Base-by-base conservation (phyloP, 495 filamentous ascomycete species). In the Podospora pseudoanserina region DNA sequence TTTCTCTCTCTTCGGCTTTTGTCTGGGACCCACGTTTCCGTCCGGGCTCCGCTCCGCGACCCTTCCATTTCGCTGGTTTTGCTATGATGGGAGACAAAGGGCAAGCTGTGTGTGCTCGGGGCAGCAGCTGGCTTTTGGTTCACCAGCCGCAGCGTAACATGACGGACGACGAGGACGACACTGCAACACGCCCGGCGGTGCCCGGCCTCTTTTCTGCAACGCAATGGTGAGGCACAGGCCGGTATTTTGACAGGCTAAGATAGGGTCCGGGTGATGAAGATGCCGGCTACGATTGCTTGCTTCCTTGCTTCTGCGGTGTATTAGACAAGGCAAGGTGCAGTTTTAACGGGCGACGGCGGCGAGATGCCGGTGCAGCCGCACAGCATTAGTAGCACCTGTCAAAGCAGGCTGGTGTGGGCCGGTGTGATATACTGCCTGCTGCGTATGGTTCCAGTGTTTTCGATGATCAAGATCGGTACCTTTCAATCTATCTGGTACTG, bases 21-120 rank as follows among this genome's bases (percentile, higher is more conserved):
- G 32, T 32, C 19, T 32, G 11, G 26, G 61, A 23, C 32, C 61
- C 61, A 63, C 61, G 34, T 44, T 39, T 19, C 61, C 13, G 13
- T 30, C 18, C 18, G 15, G 30, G 30, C 30, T 63, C 61, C 61
- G 61, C 61, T 63, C 61, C 55, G 55, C 55, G 39, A 49, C 39
- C 39, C 39, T 49, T 49, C 39, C 39, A 49, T 49, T 11, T 49
- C 39, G 39, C 39, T 49, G 39, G 39, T 49, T 49, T 49, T 49
- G 39, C 39, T 49, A 13, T 49, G 39, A 49, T 49, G 39, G 39
- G 39, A 49, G 39, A 13, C 7, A 16, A 49, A 23, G 1, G 23
- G 23, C 9, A 5, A 32, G 30, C 15, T 49, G 39, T 5, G 39
- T 49, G 39, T 5, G 39, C 39, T 49, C 39, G 39, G 39, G 39